A percentile compares a stretch with the other conserved stretches of the same genome.
phyloP scores from a whole-genome alignment of 176 grass and related monocot genomes.

The Avena sativa region DNA sequence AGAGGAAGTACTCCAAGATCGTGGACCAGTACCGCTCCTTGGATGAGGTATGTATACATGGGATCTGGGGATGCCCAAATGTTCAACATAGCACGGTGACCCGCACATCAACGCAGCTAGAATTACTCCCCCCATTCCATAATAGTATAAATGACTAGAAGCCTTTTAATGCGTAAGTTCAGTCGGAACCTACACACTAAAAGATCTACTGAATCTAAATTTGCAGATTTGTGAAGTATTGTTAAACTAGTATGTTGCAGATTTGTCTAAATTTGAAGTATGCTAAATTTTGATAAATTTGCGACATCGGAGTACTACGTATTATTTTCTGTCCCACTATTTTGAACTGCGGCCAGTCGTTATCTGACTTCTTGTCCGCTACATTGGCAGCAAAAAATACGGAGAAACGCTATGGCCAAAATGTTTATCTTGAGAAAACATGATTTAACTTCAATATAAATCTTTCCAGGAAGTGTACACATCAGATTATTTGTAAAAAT shows the following conservation, averaged over 20 bases:
- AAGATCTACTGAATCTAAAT: too few relatives aligned
- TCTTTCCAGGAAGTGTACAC: background rate
- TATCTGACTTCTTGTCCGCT: too few relatives aligned
- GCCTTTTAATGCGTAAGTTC: too few relatives aligned
- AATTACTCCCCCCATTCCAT: background rate
- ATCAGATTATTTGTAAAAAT: background rate
- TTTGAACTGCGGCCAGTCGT: background rate
- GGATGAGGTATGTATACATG: constrained; percentile 62
- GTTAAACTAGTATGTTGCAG: too few relatives aligned
- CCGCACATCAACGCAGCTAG: background rate
- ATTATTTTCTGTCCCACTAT: background rate
- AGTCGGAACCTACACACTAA: too few relatives aligned
- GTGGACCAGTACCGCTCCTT: constrained; percentile 74
- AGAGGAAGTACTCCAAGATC: constrained; percentile 87
- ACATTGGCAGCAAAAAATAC: too few relatives aligned
- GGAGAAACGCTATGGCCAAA: background rate
- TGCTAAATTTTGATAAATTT: too few relatives aligned
- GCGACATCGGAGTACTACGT: too few relatives aligned
- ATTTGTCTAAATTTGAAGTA: too few relatives aligned
- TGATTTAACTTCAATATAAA: background rate
- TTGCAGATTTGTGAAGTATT: too few relatives aligned
- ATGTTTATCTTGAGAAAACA: background rate
- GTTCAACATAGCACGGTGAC: background rate
- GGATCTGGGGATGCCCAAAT: constrained; percentile 32
- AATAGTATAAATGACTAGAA: too few relatives aligned